phyloP scores from a whole-genome alignment of 345 rosid genomes.

The Camelina hispida region DNA sequence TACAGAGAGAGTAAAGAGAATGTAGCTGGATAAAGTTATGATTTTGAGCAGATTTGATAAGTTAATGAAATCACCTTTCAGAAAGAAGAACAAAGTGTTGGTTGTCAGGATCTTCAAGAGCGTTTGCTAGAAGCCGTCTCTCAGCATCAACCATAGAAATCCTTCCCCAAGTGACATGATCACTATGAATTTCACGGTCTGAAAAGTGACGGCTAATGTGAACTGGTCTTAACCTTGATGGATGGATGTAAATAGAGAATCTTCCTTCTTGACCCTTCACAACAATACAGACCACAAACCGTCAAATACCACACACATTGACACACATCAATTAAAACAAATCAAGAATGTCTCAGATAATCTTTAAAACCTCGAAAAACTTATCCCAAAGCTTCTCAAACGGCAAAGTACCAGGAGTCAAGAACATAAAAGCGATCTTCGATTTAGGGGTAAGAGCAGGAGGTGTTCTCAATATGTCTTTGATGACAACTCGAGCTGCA shows the following conservation, averaged over 20 bases:
- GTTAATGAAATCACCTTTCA: slow-evolving; percentile 63
- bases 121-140: slow-evolving; percentile 82
- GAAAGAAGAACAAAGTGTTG: slow-evolving; percentile 97
- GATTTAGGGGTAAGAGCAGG: slow-evolving; percentile 55
- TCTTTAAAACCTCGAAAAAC: slow-evolving; percentile 62
- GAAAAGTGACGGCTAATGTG: slow-evolving; percentile 77
- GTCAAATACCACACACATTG: slow-evolving; percentile 17
- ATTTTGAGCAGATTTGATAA: neutral
- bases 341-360: neutral
- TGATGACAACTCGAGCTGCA: slow-evolving; percentile 73
- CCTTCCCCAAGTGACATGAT: slow-evolving; percentile 93
- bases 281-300: neutral
- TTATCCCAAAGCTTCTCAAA: slow-evolving; percentile 97
- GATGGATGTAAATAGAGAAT: slow-evolving; percentile 81
- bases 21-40: neutral
- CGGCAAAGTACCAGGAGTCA: slow-evolving; percentile 85
- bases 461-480: slow-evolving; percentile 68
- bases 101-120: slow-evolving; percentile 88
- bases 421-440: slow-evolving; percentile 93
- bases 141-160: slow-evolving; percentile 99
- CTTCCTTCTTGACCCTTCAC: slow-evolving; percentile 82
- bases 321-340: neutral
- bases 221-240: slow-evolving; percentile 73
- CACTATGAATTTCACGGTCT: slow-evolving; percentile 74
- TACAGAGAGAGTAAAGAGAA: slow-evolving; percentile 9